phyloP scores from a whole-genome alignment of 148 eudicot species.

The Drosera capensis region DNA sequence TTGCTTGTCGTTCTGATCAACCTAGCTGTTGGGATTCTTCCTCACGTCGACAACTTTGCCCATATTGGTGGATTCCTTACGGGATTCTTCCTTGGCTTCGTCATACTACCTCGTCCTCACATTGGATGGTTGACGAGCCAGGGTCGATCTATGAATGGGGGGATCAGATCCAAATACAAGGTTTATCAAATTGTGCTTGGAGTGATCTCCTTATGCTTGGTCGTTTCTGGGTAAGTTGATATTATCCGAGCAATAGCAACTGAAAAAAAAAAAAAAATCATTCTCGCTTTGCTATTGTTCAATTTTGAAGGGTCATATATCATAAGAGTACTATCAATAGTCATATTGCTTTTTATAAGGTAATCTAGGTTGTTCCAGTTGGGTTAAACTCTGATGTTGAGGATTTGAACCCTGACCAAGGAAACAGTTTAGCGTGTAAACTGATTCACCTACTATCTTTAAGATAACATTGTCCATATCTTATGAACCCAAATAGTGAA shows the following conservation, averaged over 20 bases:
- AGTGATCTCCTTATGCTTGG: constrained; percentile 31
- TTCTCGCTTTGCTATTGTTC: no score
- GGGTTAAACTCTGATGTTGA: no score
- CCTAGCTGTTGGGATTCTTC: constrained; percentile 48
- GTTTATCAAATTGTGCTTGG: constrained; percentile 43
- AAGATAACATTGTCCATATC: no score
- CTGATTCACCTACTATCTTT: no score
- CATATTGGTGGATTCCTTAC: constrained; percentile 55
- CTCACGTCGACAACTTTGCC: constrained; percentile 49
- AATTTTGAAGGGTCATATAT: no score
- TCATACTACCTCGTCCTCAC: constrained; percentile 48
- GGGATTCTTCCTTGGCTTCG: constrained; percentile 69
- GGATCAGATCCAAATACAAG: constrained; percentile 41
- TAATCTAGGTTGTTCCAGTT: no score
- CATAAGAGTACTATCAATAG: no score
- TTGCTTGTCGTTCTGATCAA: constrained; percentile 26
- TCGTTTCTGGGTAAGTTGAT: constrained; percentile 47
- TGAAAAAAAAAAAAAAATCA: not conserved
- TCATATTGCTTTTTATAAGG: no score
- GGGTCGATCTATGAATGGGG: constrained; percentile 17
- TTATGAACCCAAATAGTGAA: no score
- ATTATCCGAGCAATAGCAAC: not conserved
- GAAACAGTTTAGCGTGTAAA: no score
- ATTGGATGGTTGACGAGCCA: constrained; percentile 40
- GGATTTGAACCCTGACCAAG: no score